Percentiles rank a stretch among this genome's conserved stretches.
Evolutionary conservation across 2,329 filamentous ascomycete genomes (phyloP).

Genomic region (Beauveria medogensis): DNA sequence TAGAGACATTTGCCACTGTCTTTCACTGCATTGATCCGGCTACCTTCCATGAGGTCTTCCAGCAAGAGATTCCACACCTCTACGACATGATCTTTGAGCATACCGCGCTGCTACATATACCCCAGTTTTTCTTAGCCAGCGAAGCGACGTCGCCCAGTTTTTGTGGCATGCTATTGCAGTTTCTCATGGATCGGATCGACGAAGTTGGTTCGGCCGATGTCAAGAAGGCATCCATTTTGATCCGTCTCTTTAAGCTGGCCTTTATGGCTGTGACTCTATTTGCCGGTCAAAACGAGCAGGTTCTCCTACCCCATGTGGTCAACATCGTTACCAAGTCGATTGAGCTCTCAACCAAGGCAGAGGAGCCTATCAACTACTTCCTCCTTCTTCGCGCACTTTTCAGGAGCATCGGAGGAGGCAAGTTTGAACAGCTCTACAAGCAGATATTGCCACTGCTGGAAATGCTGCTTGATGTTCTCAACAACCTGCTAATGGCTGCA

Average conservation of each 20-base stretch:
- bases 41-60: constrained; percentile 97
- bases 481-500: constrained; percentile 85
- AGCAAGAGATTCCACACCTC: constrained; percentile 90
- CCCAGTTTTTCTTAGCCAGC: constrained; percentile 97
- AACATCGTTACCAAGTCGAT: constrained; percentile 98
- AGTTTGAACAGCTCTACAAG: constrained; percentile 97
- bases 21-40: constrained; percentile 98
- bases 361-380: constrained; percentile 99
- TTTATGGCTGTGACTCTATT: constrained; percentile 99
- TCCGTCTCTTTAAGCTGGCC: constrained; percentile 92
- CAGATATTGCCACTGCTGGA: constrained; percentile 92
- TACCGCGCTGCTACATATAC: constrained; percentile 84
- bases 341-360: constrained; percentile 86
- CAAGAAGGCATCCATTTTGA: constrained; percentile 83
- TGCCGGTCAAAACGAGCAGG: constrained; percentile 87
- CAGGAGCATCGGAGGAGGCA: constrained; percentile 89
- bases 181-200: constrained; percentile 93
- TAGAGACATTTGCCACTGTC: constrained; percentile 96
- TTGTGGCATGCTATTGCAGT: constrained; percentile 94
- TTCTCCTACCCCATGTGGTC: constrained; percentile 89
- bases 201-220: constrained; percentile 90
- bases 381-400: constrained; percentile 86
- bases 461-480: constrained; percentile 95
- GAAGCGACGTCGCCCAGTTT: constrained; percentile 97
- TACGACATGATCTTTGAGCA: constrained; percentile 99